phyloP scores from a whole-genome alignment of 1,284 basidiomycete genomes.

The Rhodotorula sp. region DNA sequence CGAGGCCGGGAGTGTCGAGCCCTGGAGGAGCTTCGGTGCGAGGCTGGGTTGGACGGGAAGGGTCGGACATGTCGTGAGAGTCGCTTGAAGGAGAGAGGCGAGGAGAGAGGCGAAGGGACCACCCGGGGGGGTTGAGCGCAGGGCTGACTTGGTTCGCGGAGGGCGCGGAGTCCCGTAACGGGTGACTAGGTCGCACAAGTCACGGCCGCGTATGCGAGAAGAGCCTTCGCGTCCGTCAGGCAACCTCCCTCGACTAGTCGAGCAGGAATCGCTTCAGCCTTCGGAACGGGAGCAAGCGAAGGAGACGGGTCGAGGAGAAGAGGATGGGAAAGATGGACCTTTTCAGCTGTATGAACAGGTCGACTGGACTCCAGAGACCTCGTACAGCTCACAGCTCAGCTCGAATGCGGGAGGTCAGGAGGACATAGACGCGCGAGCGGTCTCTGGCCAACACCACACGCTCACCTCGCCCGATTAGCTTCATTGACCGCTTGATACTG shows the following conservation, averaged over 20 bases:
- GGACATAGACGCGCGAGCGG: not conserved
- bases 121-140: not conserved
- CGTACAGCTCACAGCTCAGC: not conserved
- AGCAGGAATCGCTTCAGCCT: too few relatives aligned
- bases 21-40: slow-evolving; percentile 14
- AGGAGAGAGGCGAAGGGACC: not conserved
- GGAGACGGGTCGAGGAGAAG: too few relatives aligned
- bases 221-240: too few relatives aligned
- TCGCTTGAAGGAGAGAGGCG: too few relatives aligned
- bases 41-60: not conserved
- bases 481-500: not conserved
- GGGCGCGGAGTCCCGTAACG: too few relatives aligned
- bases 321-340: too few relatives aligned
- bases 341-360: too few relatives aligned
- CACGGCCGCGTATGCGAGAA: too few relatives aligned
- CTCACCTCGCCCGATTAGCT: not conserved
- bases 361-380: too few relatives aligned
- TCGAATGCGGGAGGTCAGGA: not conserved
- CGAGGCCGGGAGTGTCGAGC: slow-evolving; percentile 26
- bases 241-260: too few relatives aligned
- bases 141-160: not conserved
- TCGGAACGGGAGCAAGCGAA: too few relatives aligned
- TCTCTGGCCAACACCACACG: not conserved
- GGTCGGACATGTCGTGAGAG: slow-evolving; percentile 9
- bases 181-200: too few relatives aligned